A percentile compares a stretch with the other conserved stretches of the same genome.
phyloP scores from a whole-genome alignment of 805 yeast genomes.

The Lipomyces yamanashiensis region DNA sequence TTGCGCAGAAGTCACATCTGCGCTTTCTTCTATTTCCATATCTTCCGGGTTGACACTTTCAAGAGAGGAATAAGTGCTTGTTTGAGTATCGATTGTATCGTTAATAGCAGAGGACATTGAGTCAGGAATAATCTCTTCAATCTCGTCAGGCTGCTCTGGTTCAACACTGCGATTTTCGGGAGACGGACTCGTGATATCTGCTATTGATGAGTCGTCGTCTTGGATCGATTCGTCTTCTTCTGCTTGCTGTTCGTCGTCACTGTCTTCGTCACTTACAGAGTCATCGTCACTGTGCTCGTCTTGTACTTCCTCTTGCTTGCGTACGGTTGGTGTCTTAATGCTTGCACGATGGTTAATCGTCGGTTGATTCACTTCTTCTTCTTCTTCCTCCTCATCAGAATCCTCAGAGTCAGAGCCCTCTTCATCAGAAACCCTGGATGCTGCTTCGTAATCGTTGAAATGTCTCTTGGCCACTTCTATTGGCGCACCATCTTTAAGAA shows the following conservation, averaged over 20 bases:
- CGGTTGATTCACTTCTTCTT: neutral
- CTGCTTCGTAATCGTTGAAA: neutral
- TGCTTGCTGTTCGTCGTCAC: neutral
- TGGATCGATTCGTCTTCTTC: too few relatives aligned
- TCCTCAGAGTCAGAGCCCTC: neutral
- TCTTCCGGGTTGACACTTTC: neutral
- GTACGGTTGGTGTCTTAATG: too few relatives aligned
- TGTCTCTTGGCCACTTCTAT: neutral
- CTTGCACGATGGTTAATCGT: neutral
- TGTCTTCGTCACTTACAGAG: neutral
- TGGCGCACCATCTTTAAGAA: slow-evolving; percentile 1
- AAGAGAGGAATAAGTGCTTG: neutral
- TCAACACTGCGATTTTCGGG: too few relatives aligned
- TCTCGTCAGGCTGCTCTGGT: too few relatives aligned
- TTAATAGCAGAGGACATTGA: neutral
- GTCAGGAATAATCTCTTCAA: neutral
- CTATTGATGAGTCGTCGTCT: too few relatives aligned
- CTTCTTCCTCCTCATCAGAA: neutral
- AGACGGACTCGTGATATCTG: too few relatives aligned
- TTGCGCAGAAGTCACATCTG: neutral
- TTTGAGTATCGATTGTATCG: too few relatives aligned
- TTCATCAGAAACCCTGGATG: neutral
- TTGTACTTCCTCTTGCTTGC: too few relatives aligned
- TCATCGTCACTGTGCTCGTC: too few relatives aligned
- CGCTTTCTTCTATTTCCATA: neutral